phyloP scores from a whole-genome alignment of 345 rosid species.

The Capsella bursapastoris region DNA sequence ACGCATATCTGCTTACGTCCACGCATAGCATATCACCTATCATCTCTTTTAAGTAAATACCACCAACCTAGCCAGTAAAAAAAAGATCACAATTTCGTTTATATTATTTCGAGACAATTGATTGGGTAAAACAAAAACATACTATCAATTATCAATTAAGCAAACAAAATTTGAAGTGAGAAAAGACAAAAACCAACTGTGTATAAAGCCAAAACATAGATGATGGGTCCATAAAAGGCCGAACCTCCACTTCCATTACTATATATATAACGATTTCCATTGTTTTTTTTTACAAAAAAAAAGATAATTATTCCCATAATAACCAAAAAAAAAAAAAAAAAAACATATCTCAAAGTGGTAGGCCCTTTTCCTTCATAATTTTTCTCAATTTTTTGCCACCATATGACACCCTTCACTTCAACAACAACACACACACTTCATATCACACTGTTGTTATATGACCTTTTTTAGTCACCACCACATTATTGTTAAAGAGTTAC shows the following conservation, averaged over 20 bases:
- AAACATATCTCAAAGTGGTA: conserved; percentile 34
- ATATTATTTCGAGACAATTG: conserved; percentile 9
- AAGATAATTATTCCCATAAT: not conserved
- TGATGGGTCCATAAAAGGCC: conserved; percentile 36
- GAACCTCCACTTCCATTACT: conserved; percentile 33
- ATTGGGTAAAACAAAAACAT: not conserved
- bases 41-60: not conserved
- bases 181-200: conserved; percentile 36
- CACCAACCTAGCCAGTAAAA: not conserved
- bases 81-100: not conserved
- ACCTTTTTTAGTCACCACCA: not conserved
- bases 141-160: conserved; percentile 12
- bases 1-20: conserved; percentile 15
- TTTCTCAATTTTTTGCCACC: not conserved
- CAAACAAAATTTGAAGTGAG: conserved; percentile 14
- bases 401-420: conserved; percentile 23
- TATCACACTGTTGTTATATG: conserved; percentile 2
- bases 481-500: not conserved
- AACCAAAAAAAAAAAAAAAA: not conserved
- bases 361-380: conserved; percentile 27
- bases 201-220: conserved; percentile 23
- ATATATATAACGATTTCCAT: no score
- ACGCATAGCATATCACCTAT: not conserved
- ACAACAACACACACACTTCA: conserved; percentile 12
- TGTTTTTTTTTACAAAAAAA: no score